Conservation (phyloP, 1,284 basidiomycete species). For the Austroboletus niveus region DNA sequence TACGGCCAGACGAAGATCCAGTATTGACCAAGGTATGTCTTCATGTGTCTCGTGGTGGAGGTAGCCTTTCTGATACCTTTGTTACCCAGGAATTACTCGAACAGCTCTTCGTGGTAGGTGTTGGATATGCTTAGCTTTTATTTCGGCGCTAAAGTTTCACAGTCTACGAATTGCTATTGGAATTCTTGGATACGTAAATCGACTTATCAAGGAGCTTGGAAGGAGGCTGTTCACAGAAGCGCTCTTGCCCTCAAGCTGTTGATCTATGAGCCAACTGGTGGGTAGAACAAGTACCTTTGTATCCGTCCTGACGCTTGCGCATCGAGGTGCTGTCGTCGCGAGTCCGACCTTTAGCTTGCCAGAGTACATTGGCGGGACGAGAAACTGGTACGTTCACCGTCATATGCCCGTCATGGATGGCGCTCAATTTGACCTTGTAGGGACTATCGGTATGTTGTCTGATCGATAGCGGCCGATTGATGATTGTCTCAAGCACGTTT, state of each 20-base stretch:
- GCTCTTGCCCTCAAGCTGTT: constrained; percentile 86
- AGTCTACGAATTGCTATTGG: constrained; percentile 87
- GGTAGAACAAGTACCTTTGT: constrained; percentile 11
- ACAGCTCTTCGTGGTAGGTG: constrained; percentile 49
- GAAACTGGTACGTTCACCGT: constrained; percentile 65
- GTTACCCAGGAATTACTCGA: constrained; percentile 48
- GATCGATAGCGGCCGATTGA: not conserved
- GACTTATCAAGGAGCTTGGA: constrained; percentile 89
- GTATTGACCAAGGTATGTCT: constrained; percentile 56
- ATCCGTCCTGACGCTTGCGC: constrained; percentile 9
- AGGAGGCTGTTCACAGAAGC: constrained; percentile 85
- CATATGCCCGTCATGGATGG: not conserved
- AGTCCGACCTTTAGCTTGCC: constrained; percentile 93
- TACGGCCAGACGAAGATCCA: constrained; percentile 57
- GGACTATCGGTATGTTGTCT: constrained; percentile 61
- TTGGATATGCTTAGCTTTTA: not conserved
- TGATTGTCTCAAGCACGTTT: not conserved
- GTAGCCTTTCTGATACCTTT: not conserved
- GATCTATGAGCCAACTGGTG: constrained; percentile 80
- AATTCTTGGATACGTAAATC: constrained; percentile 79
- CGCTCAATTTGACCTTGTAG: constrained; percentile 32
- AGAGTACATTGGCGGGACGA: constrained; percentile 83
- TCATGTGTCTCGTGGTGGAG: not conserved
- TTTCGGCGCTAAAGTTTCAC: not conserved
- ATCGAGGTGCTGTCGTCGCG: constrained; percentile 78